A percentile compares a stretch with the other conserved stretches of the same genome.
phyloP scores from a whole-genome alignment of 495 filamentous ascomycete genomes.

The Talaromyces trachyspermus region DNA sequence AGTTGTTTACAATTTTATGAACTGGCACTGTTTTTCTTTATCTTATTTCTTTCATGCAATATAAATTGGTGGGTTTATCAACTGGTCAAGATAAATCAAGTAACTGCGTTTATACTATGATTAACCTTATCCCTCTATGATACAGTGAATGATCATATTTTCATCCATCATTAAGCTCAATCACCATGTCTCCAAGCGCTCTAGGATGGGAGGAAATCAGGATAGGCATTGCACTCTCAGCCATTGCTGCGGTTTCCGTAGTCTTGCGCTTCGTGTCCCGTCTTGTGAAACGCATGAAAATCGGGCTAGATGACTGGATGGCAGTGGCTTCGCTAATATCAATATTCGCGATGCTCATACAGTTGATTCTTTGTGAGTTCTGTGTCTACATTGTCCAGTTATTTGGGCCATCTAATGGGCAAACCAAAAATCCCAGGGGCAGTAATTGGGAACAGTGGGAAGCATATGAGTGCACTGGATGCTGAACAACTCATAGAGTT shows the following conservation, averaged over 20 bases:
- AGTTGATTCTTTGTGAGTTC: constrained; percentile 32
- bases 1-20: no score
- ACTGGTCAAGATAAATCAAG: no score
- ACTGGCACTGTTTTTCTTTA: no score
- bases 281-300: constrained; percentile 26
- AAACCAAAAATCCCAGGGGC: neutral
- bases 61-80: no score
- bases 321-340: constrained; percentile 24
- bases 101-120: no score
- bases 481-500: neutral
- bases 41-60: no score
- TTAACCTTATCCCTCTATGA: no score
- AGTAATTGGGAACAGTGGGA: neutral
- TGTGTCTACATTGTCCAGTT: neutral
- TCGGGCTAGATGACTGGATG: constrained; percentile 37
- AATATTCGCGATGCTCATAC: constrained; percentile 28
- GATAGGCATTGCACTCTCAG: constrained; percentile 30
- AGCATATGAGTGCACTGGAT: neutral
- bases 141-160: no score
- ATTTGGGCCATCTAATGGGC: neutral
- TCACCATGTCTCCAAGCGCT: constrained; percentile 22
- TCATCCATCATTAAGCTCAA: no score
- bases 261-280: constrained; percentile 32
- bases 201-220: constrained; percentile 30
- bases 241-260: constrained; percentile 28